Evolutionary conservation across 371 early-diverging fungal genomes (phyloP).

Genomic region (Parasitella parasitica): DNA sequence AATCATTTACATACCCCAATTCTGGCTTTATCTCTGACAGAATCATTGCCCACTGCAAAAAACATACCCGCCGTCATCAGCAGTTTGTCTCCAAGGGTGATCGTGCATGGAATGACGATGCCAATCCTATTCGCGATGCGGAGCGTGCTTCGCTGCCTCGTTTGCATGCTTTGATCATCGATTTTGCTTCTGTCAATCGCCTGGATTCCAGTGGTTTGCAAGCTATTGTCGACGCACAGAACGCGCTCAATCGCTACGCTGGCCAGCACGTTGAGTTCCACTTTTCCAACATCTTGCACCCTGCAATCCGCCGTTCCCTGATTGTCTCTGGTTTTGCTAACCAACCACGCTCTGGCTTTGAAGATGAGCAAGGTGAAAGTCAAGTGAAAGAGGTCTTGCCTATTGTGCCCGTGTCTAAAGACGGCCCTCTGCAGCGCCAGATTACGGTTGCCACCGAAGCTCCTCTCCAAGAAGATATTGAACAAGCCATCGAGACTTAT

Average conservation of each 20-base stretch:
- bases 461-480: neutral
- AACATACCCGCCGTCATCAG: conserved; percentile 31
- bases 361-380: neutral
- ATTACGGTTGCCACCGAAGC: neutral
- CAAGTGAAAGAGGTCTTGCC: conserved; percentile 35
- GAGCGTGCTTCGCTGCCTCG: conserved; percentile 37
- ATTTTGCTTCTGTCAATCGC: conserved; percentile 62
- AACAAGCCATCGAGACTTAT: neutral
- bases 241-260: conserved; percentile 52
- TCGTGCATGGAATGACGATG: conserved; percentile 54
- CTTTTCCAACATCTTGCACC: conserved; percentile 43
- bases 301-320: conserved; percentile 39
- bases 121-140: conserved; percentile 22
- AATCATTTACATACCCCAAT: conserved; percentile 73
- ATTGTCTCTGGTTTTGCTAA: conserved; percentile 48
- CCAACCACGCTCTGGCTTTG: conserved; percentile 17
- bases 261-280: conserved; percentile 57
- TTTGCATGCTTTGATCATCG: conserved; percentile 65
- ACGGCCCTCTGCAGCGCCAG: conserved; percentile 23
- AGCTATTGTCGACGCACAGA: conserved; percentile 57
- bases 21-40: conserved; percentile 52
- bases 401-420: conserved; percentile 41
- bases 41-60: conserved; percentile 46
- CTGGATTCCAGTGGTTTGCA: conserved; percentile 70
- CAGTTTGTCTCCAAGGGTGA: conserved; percentile 34